Conservation (phyloP, 192 early-diverging fungal species). For the Entrophospora sp. region DNA sequence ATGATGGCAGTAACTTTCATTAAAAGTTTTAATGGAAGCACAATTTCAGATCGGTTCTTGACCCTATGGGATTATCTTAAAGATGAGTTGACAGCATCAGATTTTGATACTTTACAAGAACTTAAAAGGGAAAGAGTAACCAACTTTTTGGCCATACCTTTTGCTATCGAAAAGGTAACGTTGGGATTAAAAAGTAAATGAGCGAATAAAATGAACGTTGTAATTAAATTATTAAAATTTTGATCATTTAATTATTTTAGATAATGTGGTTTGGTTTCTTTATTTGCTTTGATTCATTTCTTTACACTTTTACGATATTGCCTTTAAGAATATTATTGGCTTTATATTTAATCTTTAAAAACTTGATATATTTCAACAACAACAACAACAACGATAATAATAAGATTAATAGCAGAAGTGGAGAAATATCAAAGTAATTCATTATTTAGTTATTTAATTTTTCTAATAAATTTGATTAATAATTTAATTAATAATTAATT, state of each 20-base stretch:
- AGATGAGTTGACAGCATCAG: constrained; percentile 54
- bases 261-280: constrained; percentile 85
- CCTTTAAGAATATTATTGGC: constrained; percentile 80
- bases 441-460: too few relatives aligned
- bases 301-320: constrained; percentile 91
- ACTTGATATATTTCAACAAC: constrained; percentile 30
- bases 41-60: not conserved
- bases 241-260: constrained; percentile 31
- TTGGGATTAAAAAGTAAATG: not conserved
- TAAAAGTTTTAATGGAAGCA: not conserved
- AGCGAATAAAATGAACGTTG: not conserved
- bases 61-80: constrained; percentile 50
- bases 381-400: too few relatives aligned
- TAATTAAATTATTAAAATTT: not conserved
- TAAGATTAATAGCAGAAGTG: too few relatives aligned
- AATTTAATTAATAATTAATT: too few relatives aligned
- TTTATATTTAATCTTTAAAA: constrained; percentile 31
- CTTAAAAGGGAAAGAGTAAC: constrained; percentile 78
- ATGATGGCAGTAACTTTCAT: not conserved
- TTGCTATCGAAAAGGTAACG: constrained; percentile 76
- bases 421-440: too few relatives aligned
- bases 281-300: constrained; percentile 90
- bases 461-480: too few relatives aligned
- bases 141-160: constrained; percentile 83
- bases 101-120: constrained; percentile 66